Evolutionary conservation across 495 filamentous ascomycete genomes (phyloP), one percentile per base, ranked within the genome.

Genomic region (Lasiosphaeris hirsuta): DNA sequence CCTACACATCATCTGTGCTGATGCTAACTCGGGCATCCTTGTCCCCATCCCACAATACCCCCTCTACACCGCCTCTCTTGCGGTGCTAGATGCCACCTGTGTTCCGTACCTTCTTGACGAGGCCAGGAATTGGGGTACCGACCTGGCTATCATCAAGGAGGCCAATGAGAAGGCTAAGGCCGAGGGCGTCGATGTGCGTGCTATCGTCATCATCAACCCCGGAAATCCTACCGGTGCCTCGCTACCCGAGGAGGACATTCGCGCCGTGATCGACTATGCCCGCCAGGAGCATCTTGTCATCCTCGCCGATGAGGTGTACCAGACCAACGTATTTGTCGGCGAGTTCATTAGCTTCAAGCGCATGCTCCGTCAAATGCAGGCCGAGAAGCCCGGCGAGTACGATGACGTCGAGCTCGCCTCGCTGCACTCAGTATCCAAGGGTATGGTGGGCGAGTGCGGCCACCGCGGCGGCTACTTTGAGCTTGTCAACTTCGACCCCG

Each of bases 401-500:
- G 90, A 93, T 72, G 70, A 86, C 57, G 77, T 97, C 54, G 93
- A 97, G 73, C 81, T 98, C 53, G 92, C 85, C 18, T 95, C 88
- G 9, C 79, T 94, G 40, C 89, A 94, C 78, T 90, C 86, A 62
- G 78, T 88, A 56, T 94, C 89, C 59, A 97, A 97, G 83, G 93
- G 93, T 64, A 96, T 97, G 92, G 89, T 97, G 10, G 93, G 93
- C 64, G 93, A 97, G 76, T 97, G 93, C 68, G 95, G 94, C 39
- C 94, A 98, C 75, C 90, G 94, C 40, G 95, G 92, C 59, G 94
- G 94, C 47, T 98, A 94, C 78, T 97, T 97, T 69, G 94, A 98
- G 75, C 83, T 98, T 54, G 81, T 89, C 53, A 88, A 88, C 56
- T 97, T 98, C 72, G 86, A 94, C 70, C 80, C 85, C 10, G 78